Evolutionary conservation across 768 basidiomycete species (phyloP).

Genomic region (Tulasnella sp.): DNA sequence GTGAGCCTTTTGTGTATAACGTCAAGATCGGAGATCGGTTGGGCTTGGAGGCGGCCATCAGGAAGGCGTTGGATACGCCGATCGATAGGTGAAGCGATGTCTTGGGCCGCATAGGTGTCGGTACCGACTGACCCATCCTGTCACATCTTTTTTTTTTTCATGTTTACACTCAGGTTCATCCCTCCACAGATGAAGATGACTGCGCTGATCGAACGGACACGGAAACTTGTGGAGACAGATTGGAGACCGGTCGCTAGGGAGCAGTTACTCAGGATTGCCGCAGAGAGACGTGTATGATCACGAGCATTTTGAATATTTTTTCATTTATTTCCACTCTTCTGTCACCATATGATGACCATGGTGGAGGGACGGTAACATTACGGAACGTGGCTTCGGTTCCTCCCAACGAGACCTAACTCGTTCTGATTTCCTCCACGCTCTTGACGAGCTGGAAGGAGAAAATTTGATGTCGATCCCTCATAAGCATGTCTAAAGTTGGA

Average conservation of each 20-base stretch:
- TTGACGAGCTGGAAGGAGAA: too few species aligned
- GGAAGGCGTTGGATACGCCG: slow-evolving; percentile 17
- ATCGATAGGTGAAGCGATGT: slow-evolving; percentile 5
- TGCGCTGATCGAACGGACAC: neutral
- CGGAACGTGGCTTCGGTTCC: too few species aligned
- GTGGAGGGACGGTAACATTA: too few species aligned
- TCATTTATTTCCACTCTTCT: too few species aligned
- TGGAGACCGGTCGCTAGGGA: neutral
- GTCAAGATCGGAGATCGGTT: slow-evolving; percentile 20
- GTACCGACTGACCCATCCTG: too few species aligned
- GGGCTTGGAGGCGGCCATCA: slow-evolving; percentile 17
- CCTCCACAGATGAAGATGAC: slow-evolving; percentile 3
- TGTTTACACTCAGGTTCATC: neutral
- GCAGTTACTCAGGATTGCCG: neutral
- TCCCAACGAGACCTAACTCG: too few species aligned
- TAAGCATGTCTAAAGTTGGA: too few species aligned
- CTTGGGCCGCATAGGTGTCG: neutral
- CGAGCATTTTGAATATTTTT: too few species aligned
- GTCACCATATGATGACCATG: too few species aligned
- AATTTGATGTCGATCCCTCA: too few species aligned
- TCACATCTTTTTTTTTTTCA: neutral
- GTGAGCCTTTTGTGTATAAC: slow-evolving; percentile 24
- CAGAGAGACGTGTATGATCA: too few species aligned
- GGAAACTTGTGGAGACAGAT: neutral
- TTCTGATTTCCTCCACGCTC: too few species aligned